Base-by-base conservation (phyloP, 2,329 filamentous ascomycete species). In the Cladosporium colombiae region DNA sequence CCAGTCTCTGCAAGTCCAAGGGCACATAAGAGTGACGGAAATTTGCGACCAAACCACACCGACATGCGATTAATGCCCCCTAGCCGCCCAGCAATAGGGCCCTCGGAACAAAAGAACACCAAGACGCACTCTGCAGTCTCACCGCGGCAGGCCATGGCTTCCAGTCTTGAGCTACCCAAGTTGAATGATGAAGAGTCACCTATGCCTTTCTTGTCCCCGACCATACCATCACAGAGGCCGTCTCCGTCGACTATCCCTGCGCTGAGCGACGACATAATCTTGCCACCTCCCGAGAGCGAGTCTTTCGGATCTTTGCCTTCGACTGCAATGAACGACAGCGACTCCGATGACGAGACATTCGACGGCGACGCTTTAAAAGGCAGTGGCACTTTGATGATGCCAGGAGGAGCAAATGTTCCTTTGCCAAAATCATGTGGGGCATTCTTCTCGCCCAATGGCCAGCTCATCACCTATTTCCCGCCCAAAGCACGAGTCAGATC, bases 291-390 rank as follows among this genome's bases (percentile, higher is more conserved):
- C 40, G 77, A 80, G 55, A 86, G 89, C 69, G 88, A 91, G 8
- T 86, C 63, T 72, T 80, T 69, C 76, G 79, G 67, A 69, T 81
- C 68, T 78, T 79, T 53, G 76, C 80, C 16, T 69, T 79, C 65
- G 75, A 80, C 59, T 75, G 75, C 56, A 44, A 68, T 66, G 21
- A 52, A 71, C 64, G 72, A 74, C 49, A 73, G 73, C 60, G 74
- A 76, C 63, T 76, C 82, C 44, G 81, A 78, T 33, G 90, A 91
- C 65, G 92, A 95, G 69, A 94, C 91, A 70, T 97, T 76, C 62
- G 71, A 71, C 8, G 69, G 68, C 23, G 81, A 63, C 44, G 61
- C 33, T 16, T 82, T 68, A 65, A 70, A 65, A 67, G 82, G 77
- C 31, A 81, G 84, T 65, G 84, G 84, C 65, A 76, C 83, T 23